A percentile compares a stretch with the other conserved stretches of the same genome.
These are phyloP conservation scores for Populus tomentosa DNA, from an alignment of 441 rosid species.

Conservation along the genomic window DNA sequence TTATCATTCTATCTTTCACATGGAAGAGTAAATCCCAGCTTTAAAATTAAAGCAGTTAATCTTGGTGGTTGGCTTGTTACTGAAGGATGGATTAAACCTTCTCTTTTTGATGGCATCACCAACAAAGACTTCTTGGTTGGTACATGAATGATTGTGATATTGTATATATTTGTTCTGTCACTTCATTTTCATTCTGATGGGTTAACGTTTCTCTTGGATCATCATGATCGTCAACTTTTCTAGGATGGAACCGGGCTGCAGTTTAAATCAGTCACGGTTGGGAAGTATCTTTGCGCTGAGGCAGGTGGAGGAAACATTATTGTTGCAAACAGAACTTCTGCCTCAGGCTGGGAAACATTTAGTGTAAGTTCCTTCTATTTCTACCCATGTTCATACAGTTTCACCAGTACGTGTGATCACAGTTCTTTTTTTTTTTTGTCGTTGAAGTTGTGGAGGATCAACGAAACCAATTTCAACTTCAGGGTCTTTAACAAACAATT, in stretches of 20 bases:
- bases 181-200: not conserved
- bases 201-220: not conserved
- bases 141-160: not conserved
- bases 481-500: conserved; percentile 45
- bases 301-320: conserved; percentile 39
- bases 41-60: conserved; percentile 42
- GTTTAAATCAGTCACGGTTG: conserved; percentile 41
- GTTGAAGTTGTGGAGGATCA: conserved; percentile 49
- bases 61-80: conserved; percentile 67
- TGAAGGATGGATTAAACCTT: conserved; percentile 65
- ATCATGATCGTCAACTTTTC: not conserved
- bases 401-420: not conserved
- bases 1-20: conserved; percentile 11
- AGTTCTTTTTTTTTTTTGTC: not conserved
- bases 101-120: conserved; percentile 54
- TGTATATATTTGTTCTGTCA: not conserved
- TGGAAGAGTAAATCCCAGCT: conserved; percentile 19
- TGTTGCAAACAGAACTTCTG: conserved; percentile 39
- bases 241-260: conserved; percentile 52
- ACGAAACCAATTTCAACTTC: conserved; percentile 33
- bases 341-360: conserved; percentile 54
- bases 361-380: conserved; percentile 16
- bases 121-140: conserved; percentile 53
- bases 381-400: too few relatives aligned
- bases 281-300: conserved; percentile 48